Evolutionary conservation across 228 moss, liverwort and hornwort genomes (phyloP), one percentile per base, ranked within the genome.

Genomic region (Sphagnum fallax): DNA sequence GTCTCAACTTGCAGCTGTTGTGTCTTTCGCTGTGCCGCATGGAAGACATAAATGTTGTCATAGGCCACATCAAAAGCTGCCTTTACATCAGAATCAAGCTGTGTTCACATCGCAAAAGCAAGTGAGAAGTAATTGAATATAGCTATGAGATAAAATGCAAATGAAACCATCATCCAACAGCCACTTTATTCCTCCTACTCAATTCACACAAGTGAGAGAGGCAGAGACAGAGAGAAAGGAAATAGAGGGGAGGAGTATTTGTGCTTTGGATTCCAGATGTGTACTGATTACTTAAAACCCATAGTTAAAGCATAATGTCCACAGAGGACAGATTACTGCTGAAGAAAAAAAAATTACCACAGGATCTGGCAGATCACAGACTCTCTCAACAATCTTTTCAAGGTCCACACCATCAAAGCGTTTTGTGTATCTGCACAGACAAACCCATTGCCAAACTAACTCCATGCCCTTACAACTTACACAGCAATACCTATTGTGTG

Each of bases 31-130:
- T 98, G 98, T 52, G 93, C 94, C 78, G 87, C 83, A 82, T 98
- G 98, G 50, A 98, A 98, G 62, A 82, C 84, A 69, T 79, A 77
- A 61, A 98, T 98, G 67, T 98, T 98, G 15, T 87, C 78, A 55
- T 94, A 98, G 6, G 98, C 98, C 11, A 98, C 94, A 87, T 98
- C 92, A 73, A 98, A 98, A 59, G 98, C 93, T n/a, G 88, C 87
- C 81, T 94, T 89, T 11, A 98, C 90, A 64, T 94, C 98, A 16
- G 94, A 81, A 79, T 93, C 89, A 65, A 94, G 87, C 98, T 98
- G 88, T 60, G 73, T 10, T 47, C 68, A 59, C 50, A 74, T 65
- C 47, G 13, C 66, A 50, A 32, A 32, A 32, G 32, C 32, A 32
- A 32, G 32, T 32, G 32, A 49, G 47, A 18, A 47, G 18, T 49